These are phyloP conservation scores for Gaertneriomyces sp. DNA, from an alignment of 192 early-diverging fungal genomes.

Conservation along the genomic window DNA sequence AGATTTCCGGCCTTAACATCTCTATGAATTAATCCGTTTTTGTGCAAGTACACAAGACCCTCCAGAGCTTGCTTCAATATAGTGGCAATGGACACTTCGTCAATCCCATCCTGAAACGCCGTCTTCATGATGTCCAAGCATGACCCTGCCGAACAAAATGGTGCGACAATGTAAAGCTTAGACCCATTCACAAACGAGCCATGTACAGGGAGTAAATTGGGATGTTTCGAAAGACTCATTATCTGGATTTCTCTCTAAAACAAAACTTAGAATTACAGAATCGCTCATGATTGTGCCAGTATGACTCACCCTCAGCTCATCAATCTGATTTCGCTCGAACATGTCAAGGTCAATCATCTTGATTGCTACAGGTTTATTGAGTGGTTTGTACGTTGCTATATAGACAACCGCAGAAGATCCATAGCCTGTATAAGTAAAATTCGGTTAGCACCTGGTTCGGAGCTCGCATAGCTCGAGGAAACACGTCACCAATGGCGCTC, in stretches of 20 bases:
- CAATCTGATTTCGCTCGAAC: constrained; percentile 89
- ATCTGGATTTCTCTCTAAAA: constrained; percentile 74
- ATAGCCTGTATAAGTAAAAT: constrained; percentile 53
- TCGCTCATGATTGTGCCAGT: neutral
- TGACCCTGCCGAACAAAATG: constrained; percentile 67
- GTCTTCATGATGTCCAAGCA: constrained; percentile 88
- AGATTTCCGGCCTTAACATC: constrained; percentile 71
- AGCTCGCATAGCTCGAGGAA: neutral
- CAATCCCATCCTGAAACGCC: constrained; percentile 76
- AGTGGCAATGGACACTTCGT: constrained; percentile 72
- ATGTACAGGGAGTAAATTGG: constrained; percentile 77
- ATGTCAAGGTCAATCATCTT: constrained; percentile 87
- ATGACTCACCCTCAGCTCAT: constrained; percentile 71
- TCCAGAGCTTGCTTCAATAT: constrained; percentile 72
- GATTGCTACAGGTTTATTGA: constrained; percentile 65
- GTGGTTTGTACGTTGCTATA: constrained; percentile 70
- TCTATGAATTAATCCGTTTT: constrained; percentile 61
- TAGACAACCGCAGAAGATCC: constrained; percentile 85
- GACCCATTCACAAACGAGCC: constrained; percentile 79
- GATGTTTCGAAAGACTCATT: constrained; percentile 84
- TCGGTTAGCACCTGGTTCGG: neutral
- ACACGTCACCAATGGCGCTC: constrained; percentile 34
- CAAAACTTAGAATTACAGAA: neutral
- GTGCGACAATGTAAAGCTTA: constrained; percentile 82
- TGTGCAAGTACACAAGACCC: constrained; percentile 65